Base-by-base conservation (phyloP, 1,139 yeast genomes). In the Sugiyamaella pinicola region DNA sequence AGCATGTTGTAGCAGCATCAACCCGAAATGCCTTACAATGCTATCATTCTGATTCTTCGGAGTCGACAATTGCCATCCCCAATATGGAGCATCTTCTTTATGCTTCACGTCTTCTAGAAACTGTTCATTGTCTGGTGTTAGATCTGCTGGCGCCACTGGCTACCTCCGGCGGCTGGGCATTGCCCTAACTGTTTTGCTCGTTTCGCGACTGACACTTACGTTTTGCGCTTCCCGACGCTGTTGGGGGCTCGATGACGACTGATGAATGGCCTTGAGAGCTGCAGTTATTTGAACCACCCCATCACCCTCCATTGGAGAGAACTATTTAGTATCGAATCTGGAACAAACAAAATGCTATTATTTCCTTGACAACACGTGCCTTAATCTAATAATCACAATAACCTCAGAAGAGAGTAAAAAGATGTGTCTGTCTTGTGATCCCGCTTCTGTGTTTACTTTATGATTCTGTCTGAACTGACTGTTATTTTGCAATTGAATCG, bases 1-100 rank as follows among this genome's bases (percentile, higher is more conserved):
- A 19, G 96, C 82, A 62, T 83, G 76, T 61, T 89, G 90, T 40
- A 93, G 72, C 55, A 95, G 72, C 19, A 93, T 84, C 50, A 93
- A 75, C 0, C 99, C 99, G 68, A 83, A 95, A 68, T 95, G 97
- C 57, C 97, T 82, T 17, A 91, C 90, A 34, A 87, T 84, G 59
- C 79, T 81, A 62, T 83, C 80, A 53, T 80, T 77, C 47, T 82
- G 80, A 62, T 81, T 80, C 58, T 83, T 84, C 44, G 80, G 80
- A 7, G 77, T 77, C 1, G 96, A 93, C 56, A 93, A 76, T 66
- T 87, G 91, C 71, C 85, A 91, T 1, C 99, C 99, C 93, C 96
- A 90, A 57, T 75, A 81, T 0, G 98, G 97, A 38, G 96, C 85
- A 66, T 90, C 95, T 12, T 85, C 87, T 58, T 86, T 83, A 41